These are phyloP conservation scores for Chlorella sp. DNA, from an alignment of 139 green algal genomes.

Conservation along the genomic window DNA sequence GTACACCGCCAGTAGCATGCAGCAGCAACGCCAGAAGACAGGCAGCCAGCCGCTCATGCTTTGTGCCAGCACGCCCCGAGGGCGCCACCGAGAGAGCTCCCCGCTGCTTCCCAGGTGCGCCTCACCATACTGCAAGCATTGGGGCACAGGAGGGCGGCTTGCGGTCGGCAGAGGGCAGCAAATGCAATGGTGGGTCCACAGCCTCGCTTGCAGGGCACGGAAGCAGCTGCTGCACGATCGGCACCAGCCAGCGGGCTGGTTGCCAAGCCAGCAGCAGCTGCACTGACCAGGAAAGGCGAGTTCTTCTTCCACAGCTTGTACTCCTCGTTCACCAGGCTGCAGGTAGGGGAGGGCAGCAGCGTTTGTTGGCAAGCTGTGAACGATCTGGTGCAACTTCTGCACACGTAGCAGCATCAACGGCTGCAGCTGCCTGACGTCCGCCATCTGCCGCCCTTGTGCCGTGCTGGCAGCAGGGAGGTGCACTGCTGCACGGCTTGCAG, in stretches of 20 bases:
- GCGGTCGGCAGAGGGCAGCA: neutral
- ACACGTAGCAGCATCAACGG: too few species aligned
- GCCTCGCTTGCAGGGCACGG: neutral
- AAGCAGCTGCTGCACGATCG: neutral
- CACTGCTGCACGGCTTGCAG: too few species aligned
- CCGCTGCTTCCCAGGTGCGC: too few species aligned
- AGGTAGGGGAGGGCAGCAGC: neutral
- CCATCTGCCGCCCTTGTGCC: too few species aligned
- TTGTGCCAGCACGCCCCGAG: too few species aligned
- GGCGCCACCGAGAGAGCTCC: too few species aligned
- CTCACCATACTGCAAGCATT: neutral
- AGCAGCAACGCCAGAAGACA: neutral
- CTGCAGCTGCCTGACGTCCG: too few species aligned
- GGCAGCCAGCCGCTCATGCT: neutral
- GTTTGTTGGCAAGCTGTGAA: too few species aligned
- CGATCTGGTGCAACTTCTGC: too few species aligned
- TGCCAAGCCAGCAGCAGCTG: neutral
- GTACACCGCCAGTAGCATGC: too few species aligned
- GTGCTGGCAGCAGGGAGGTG: too few species aligned
- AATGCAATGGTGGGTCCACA: neutral
- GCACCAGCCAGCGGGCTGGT: neutral
- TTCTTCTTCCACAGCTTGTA: slow-evolving; percentile 99
- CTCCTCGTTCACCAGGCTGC: slow-evolving; percentile 96
- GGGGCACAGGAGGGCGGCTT: neutral
- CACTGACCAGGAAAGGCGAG: slow-evolving; percentile 92